Evolutionary conservation across 140 eudicot species (phyloP), one percentile per base, ranked within the genome.

Genomic region (Flaveria floridana): DNA sequence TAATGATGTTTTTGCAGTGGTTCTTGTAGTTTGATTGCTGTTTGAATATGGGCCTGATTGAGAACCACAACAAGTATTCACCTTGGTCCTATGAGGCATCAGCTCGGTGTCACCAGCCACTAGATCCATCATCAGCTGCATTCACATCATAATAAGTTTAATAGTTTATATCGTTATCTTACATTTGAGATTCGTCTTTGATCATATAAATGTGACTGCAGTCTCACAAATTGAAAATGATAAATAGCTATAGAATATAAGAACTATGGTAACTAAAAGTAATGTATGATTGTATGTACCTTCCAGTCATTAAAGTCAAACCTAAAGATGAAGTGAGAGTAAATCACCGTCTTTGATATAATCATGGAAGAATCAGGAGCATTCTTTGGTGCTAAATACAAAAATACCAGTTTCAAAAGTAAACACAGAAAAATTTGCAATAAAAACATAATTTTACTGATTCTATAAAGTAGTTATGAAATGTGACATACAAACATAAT

Each of bases 221-320:
- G 41, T 14, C 61, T 23, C 63, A 69, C 61, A 69, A 65, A 65
- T 18, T 65, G 52, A 62, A 18, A 28, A 15, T 72, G 21, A 19
- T 59, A 70, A 25, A 34, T 25, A 26, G 37, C 34, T 30, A 26
- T 0, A 62, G 4, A 20, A 70, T 62, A 48, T 20, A 44, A 34
- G 25, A 61, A 18, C 68, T 53, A 41, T 11, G 10, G 11, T 51
- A 23, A 28, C 57, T 6, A 77, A 6, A 18, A 59, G 23, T 20
- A 75, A 55, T 53, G 73, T 34, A 3, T 51, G 25, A 23, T 23
- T 23, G 25, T 23, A 23, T 1, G 41, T 88, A 91, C 97, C 97
- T 85, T 86, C 96, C 94, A 91, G 78, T 91, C 96, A 48, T 68
- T 78, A 53, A 86, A 91, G 81, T 82, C 89, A 73, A 85, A 80